phyloP scores from a whole-genome alignment of 2,329 filamentous ascomycete species.

The Aspergillus sergii region DNA sequence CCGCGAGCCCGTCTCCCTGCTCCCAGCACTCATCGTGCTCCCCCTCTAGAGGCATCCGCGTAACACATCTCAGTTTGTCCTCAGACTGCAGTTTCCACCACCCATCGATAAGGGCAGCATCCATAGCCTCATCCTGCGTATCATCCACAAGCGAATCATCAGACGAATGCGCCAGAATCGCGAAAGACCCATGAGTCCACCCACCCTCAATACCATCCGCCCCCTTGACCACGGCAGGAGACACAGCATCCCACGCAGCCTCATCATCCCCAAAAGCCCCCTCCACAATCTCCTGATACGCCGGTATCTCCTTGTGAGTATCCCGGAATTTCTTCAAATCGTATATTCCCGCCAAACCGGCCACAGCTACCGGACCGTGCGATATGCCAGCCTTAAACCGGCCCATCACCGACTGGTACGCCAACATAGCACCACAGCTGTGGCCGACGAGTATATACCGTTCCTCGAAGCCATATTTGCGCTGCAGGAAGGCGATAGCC shows the following conservation, averaged over 20 bases:
- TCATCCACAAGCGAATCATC: constrained; percentile 46
- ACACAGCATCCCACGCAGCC: constrained; percentile 41
- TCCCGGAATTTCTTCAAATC: constrained; percentile 43
- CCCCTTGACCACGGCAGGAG: constrained; percentile 38
- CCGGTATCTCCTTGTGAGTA: constrained; percentile 31
- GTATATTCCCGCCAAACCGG: constrained; percentile 50
- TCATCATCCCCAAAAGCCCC: constrained; percentile 47
- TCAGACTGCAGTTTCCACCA: constrained; percentile 38
- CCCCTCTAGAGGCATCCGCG: constrained; percentile 41
- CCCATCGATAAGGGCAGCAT: constrained; percentile 54
- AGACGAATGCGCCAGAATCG: constrained; percentile 45
- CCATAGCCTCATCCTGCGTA: constrained; percentile 45
- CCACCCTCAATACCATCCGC: constrained; percentile 33
- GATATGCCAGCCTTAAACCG: constrained; percentile 18
- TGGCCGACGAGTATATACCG: constrained; percentile 50
- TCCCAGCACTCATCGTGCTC: constrained; percentile 47
- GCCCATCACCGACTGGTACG: constrained; percentile 48
- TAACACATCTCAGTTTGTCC: constrained; percentile 40
- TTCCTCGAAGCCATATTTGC: constrained; percentile 40
- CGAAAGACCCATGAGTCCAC: constrained; percentile 38
- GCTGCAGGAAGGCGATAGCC: constrained; percentile 45
- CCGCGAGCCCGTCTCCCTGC: constrained; percentile 43
- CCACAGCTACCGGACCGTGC: constrained; percentile 38
- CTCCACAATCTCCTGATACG: constrained; percentile 44
- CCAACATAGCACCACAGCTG: constrained; percentile 51